phyloP scores from a whole-genome alignment of 306 rosid genomes.

The Vachellia pachyceras region DNA sequence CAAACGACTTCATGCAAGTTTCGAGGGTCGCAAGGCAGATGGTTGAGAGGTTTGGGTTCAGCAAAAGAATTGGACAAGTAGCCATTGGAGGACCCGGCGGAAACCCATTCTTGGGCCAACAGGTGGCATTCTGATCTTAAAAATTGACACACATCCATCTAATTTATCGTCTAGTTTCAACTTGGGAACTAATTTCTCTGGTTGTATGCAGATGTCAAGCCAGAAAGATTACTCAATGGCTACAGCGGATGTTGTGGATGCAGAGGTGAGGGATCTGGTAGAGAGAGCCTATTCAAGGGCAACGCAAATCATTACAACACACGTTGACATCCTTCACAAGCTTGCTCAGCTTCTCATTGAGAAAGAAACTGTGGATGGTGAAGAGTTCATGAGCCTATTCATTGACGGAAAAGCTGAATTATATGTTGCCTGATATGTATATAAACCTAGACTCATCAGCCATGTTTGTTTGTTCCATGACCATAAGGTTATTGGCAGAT shows the following conservation, averaged over 20 bases:
- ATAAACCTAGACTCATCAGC: slow-evolving; percentile 19
- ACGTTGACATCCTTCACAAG: slow-evolving; percentile 94
- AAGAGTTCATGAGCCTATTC: slow-evolving; percentile 88
- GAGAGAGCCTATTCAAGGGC: slow-evolving; percentile 88
- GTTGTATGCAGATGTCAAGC: slow-evolving; percentile 60
- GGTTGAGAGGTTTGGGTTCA: slow-evolving; percentile 99
- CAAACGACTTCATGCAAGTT: slow-evolving; percentile 98
- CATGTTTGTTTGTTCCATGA: slow-evolving; percentile 45
- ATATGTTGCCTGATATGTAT: slow-evolving; percentile 52
- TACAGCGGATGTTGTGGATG: slow-evolving; percentile 77
- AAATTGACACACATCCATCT: neutral
- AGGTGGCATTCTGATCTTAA: slow-evolving; percentile 49
- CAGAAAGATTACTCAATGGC: slow-evolving; percentile 90
- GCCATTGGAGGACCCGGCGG: slow-evolving; percentile 95
- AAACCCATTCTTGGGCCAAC: slow-evolving; percentile 98
- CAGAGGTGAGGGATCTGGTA: slow-evolving; percentile 94
- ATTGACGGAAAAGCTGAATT: slow-evolving; percentile 97
- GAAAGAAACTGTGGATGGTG: slow-evolving; percentile 96
- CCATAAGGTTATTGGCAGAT: slow-evolving; percentile 41
- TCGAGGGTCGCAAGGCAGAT: slow-evolving; percentile 97
- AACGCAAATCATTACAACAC: slow-evolving; percentile 71
- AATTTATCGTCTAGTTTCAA: neutral
- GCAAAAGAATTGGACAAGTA: slow-evolving; percentile 93
- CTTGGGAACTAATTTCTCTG: neutral
- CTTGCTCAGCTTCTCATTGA: slow-evolving; percentile 89